Evolutionary conservation across 129 eudicot species (phyloP).

Genomic region (Flaveria ramosissima): DNA sequence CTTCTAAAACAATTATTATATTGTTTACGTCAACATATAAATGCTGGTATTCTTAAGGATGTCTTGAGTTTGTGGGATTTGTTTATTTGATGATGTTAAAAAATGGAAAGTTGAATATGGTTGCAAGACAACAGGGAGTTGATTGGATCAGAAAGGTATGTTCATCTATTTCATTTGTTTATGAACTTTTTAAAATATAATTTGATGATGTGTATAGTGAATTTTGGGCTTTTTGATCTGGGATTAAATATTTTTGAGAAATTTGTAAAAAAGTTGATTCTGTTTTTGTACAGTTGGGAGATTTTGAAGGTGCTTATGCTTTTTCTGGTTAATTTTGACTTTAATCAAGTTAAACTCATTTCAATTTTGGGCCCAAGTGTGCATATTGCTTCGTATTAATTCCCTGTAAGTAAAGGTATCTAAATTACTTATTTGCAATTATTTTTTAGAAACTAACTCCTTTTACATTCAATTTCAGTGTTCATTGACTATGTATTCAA

Average conservation of each 20-base stretch:
- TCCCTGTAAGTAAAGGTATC: conserved; percentile 49
- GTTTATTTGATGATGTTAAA: no score
- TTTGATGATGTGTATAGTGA: not conserved
- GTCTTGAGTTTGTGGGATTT: no score
- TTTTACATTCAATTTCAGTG: conserved; percentile 6
- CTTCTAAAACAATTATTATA: no score
- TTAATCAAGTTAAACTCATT: conserved; percentile 53
- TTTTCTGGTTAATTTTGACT: conserved; percentile 15
- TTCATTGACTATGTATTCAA: conserved; percentile 6
- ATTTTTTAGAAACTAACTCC: not conserved
- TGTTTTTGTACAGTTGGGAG: not conserved
- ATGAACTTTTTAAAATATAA: no score
- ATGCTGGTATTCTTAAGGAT: no score
- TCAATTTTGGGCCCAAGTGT: conserved; percentile 61
- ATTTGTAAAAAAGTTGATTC: not conserved
- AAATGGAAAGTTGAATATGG: no score
- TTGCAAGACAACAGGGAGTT: no score
- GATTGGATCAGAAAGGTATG: no score
- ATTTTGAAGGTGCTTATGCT: conserved; percentile 17
- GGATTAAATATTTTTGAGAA: not conserved
- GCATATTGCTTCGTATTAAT: conserved; percentile 59
- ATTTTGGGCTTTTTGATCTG: conserved; percentile 22
- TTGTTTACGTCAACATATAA: no score
- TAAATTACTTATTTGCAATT: not conserved
- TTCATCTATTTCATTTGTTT: no score